phyloP scores from a whole-genome alignment of 2,329 filamentous ascomycete genomes.

The Beauveria pseudobassiana region DNA sequence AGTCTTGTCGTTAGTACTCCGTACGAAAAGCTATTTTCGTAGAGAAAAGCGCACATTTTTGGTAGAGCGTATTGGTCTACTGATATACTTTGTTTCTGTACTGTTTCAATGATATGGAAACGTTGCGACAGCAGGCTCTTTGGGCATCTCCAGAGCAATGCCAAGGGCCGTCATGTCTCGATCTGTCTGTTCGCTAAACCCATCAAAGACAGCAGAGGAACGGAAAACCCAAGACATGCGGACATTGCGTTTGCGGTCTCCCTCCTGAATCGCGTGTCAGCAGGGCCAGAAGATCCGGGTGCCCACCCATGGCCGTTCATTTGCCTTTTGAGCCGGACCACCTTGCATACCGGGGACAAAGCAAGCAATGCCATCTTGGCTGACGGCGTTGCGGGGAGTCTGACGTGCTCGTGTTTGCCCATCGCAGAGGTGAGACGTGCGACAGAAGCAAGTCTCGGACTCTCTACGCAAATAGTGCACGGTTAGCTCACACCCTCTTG shows the following conservation, averaged over 20 bases:
- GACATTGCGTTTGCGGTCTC: neutral
- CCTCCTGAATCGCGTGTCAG: neutral
- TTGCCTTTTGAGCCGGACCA: neutral
- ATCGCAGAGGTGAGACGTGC: neutral
- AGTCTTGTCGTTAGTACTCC: no score
- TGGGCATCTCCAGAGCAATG: neutral
- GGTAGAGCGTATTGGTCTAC: no score
- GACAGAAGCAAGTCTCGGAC: neutral
- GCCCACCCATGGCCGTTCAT: neutral
- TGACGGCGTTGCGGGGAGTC: neutral
- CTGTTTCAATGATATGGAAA: neutral
- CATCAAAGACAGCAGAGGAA: neutral
- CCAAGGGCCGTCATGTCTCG: neutral
- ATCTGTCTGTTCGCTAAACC: neutral
- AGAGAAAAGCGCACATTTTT: no score
- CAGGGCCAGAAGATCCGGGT: neutral
- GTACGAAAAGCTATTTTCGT: no score
- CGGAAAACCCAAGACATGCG: neutral
- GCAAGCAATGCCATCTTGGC: neutral
- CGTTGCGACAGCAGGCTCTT: neutral
- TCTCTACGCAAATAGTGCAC: neutral
- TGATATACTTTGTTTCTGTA: no score
- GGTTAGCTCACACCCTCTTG: neutral
- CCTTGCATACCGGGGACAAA: neutral
- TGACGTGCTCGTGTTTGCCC: neutral